A percentile compares a stretch with the other conserved stretches of the same genome.
phyloP scores from a whole-genome alignment of 2,329 filamentous ascomycete species.

The Colletotrichum orbiculare region DNA sequence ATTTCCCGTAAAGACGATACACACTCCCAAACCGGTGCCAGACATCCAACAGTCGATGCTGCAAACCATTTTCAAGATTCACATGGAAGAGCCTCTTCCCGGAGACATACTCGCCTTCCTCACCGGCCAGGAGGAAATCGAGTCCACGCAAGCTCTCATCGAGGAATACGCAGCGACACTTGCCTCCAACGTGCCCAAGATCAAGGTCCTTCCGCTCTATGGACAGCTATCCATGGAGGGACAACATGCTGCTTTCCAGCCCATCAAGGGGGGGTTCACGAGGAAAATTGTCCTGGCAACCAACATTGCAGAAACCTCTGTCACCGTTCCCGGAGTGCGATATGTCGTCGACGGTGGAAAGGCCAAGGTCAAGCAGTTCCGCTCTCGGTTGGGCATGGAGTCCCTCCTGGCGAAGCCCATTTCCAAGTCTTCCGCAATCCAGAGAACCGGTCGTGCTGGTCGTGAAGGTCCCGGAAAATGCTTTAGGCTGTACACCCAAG shows the following conservation, averaged over 20 bases:
- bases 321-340: conserved; percentile 92
- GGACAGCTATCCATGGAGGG: conserved; percentile 88
- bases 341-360: conserved; percentile 95
- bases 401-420: conserved; percentile 91
- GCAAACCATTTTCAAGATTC: conserved; percentile 86
- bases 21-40: conserved; percentile 78
- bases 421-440: conserved; percentile 91
- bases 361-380: conserved; percentile 92
- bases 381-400: conserved; percentile 85
- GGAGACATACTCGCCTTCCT: conserved; percentile 95
- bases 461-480: conserved; percentile 93
- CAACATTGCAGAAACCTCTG: conserved; percentile 98
- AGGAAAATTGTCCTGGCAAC: conserved; percentile 93
- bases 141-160: conserved; percentile 81
- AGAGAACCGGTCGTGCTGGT: conserved; percentile 90
- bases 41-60: conserved; percentile 87
- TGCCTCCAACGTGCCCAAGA: conserved; percentile 77
- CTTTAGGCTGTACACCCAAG: conserved; percentile 87
- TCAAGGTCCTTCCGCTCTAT: conserved; percentile 83
- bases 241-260: conserved; percentile 87
- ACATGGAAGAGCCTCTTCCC: conserved; percentile 88
- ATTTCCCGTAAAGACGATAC: conserved; percentile 82
- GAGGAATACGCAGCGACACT: conserved; percentile 82
- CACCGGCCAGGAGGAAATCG: conserved; percentile 92
- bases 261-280: conserved; percentile 75